Percentiles rank a stretch among this genome's conserved stretches.
Evolutionary conservation across 2,329 filamentous ascomycete species (phyloP).

Genomic region (Chaetothyriales sp.): DNA sequence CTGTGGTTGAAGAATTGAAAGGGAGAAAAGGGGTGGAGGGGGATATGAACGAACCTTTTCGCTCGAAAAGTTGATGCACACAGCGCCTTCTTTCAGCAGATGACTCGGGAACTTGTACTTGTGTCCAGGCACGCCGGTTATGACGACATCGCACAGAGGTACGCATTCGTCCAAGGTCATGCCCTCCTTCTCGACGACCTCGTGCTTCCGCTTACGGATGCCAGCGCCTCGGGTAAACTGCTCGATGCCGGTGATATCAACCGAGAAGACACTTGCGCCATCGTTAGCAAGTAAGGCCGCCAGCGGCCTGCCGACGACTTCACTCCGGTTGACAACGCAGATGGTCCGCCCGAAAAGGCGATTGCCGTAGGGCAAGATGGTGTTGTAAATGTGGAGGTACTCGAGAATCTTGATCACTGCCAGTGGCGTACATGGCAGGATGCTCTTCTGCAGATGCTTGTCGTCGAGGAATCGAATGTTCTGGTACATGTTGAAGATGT

Average conservation of each 20-base stretch:
- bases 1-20: not conserved
- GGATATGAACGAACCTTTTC: constrained; percentile 46
- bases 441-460: constrained; percentile 67
- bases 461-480: constrained; percentile 91
- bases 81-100: constrained; percentile 72
- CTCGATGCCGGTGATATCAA: constrained; percentile 84
- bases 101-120: constrained; percentile 79
- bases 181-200: constrained; percentile 69
- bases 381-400: constrained; percentile 91
- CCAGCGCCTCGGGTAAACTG: constrained; percentile 83
- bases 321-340: constrained; percentile 89
- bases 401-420: constrained; percentile 96
- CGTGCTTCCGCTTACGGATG: constrained; percentile 71
- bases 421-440: constrained; percentile 88
- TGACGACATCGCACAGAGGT: constrained; percentile 83
- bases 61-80: constrained; percentile 98
- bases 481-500: constrained; percentile 99
- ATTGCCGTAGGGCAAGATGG: constrained; percentile 83
- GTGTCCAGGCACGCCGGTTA: constrained; percentile 79
- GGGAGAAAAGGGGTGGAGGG: not conserved
- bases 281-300: constrained; percentile 92
- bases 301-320: constrained; percentile 86
- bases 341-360: constrained; percentile 85
- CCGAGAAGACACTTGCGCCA: constrained; percentile 85
- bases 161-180: constrained; percentile 70